Conservation (phyloP, 768 basidiomycete species). For the Austroboletus eburneus region DNA sequence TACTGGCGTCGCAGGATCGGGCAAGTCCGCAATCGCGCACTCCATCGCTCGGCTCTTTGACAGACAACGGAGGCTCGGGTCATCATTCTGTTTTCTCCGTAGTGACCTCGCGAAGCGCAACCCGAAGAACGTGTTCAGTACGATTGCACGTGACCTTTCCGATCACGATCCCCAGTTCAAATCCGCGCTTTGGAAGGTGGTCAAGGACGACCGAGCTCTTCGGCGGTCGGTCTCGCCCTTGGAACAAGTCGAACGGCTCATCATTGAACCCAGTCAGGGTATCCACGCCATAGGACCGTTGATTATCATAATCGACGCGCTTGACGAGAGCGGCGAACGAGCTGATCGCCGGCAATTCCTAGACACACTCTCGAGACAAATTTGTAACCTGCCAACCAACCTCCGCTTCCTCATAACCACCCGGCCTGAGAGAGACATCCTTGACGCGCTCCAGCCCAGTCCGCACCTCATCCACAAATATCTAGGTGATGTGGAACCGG, state of each 20-base stretch:
- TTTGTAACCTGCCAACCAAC: constrained; percentile 17
- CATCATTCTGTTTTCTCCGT: constrained; percentile 29
- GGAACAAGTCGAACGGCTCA: constrained; percentile 27
- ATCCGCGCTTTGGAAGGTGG: constrained; percentile 10
- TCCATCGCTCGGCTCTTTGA: constrained; percentile 27
- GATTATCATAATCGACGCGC: constrained; percentile 33
- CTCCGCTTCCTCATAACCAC: constrained; percentile 26
- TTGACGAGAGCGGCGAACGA: constrained; percentile 26
- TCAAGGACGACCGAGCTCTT: constrained; percentile 24
- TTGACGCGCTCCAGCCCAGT: constrained; percentile 2
- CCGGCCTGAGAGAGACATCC: constrained; percentile 26
- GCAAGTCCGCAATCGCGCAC: constrained; percentile 32
- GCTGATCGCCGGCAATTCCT: constrained; percentile 20
- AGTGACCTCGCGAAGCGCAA: constrained; percentile 15
- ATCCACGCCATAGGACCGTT: constrained; percentile 29
- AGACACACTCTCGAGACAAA: constrained; percentile 8
- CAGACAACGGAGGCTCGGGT: constrained; percentile 26
- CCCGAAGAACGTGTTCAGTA: constrained; percentile 28
- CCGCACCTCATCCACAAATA: constrained; percentile 11
- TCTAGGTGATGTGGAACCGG: constrained; percentile 9
- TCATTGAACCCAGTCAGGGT: constrained; percentile 22
- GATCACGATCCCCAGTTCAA: constrained; percentile 28
- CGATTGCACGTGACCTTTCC: constrained; percentile 31
- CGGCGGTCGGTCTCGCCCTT: constrained; percentile 13
- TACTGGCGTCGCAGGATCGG: constrained; percentile 25